A percentile compares a stretch with the other conserved stretches of the same genome.
Conservation (phyloP, 805 yeast species). For the Pichia thaimueangensis region DNA sequence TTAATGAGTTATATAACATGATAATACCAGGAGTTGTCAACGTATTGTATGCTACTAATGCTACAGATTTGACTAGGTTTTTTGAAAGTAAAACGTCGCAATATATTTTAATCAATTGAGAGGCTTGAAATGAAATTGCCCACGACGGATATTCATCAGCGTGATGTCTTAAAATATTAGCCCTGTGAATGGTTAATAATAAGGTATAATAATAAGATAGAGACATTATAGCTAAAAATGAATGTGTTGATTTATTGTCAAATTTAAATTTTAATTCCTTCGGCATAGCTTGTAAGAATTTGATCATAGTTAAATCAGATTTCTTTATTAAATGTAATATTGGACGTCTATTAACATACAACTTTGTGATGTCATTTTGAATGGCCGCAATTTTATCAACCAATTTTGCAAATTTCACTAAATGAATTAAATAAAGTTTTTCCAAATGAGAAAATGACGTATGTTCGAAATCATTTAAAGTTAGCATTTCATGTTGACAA, state of each 20-base stretch:
- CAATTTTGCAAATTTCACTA: conserved; percentile 62
- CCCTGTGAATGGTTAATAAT: conserved; percentile 64
- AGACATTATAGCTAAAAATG: conserved; percentile 50
- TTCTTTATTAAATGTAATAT: conserved; percentile 38
- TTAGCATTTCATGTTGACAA: conserved; percentile 70
- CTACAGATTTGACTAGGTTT: conserved; percentile 37
- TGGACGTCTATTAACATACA: conserved; percentile 39
- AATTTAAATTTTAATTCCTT: conserved; percentile 55
- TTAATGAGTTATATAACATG: conserved; percentile 56
- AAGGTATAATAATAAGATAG: conserved; percentile 68
- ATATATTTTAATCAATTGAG: conserved; percentile 64
- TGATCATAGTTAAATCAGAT: conserved; percentile 71
- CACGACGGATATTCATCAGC: conserved; percentile 45
- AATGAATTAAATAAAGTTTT: conserved; percentile 53
- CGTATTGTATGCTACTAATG: conserved; percentile 34
- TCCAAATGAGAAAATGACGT: conserved; percentile 44
- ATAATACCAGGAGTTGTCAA: conserved; percentile 60
- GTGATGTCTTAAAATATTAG: conserved; percentile 46
- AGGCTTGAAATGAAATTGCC: conserved; percentile 80
- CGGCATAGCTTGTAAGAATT: conserved; percentile 68
- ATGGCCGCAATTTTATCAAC: conserved; percentile 63
- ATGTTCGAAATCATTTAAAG: conserved; percentile 57
- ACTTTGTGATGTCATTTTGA: conserved; percentile 66
- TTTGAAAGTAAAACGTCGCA: conserved; percentile 49
- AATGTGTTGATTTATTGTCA: conserved; percentile 46